Evolutionary conservation across 2,329 filamentous ascomycete genomes (phyloP), one percentile per base, ranked within the genome.

Genomic region (Aspergillus sp.): DNA sequence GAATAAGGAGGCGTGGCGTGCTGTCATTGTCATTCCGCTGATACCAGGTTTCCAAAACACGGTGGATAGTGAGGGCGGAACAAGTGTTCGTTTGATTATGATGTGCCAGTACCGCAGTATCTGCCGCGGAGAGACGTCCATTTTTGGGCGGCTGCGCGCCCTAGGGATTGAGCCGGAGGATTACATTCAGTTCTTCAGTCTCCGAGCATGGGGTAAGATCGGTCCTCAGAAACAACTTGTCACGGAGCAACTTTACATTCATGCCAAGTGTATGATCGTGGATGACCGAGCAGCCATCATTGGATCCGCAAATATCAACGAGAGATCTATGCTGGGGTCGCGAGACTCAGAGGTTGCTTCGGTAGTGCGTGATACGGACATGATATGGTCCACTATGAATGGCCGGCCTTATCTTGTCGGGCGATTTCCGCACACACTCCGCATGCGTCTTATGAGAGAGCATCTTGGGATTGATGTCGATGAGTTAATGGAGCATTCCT

Each of bases 41-140:
- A 96, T 99, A 87, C 95, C 95, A n/a, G 95, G 95, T 2, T 99
- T 98, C 76, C 93, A 98, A 75, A 97, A 96, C 69, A 96, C 92
- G 0, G 93, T 99, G 19, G 92, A 96, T 65, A 88, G 91, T 63
- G 90, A 95, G 67, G 93, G 97, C 65, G 95, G 95, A 41, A 96
- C 91, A 37, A 97, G 93, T 75, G 90, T 99, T 43, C 88, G 95
- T 55, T 79, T 98, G 61, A 99, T 98, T 72, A 91, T 99, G 85
- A 92, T 96, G 75, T 97, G 93, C 71, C 95, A 99, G 75, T 98
- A 92, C 75, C 88, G 91, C 64, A 97, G 93, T 73, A 98, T 99
- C 64, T 97, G 92, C 70, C 89, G 95, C 64, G 95, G 95, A 15
- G 90, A 96, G 58, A 84, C 87, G 19, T 97, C 93, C 2, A 96